Evolutionary conservation across 108 stramenopile species (phyloP), one percentile per base, ranked within the genome.

Genomic region (Nitzschia putrida): DNA sequence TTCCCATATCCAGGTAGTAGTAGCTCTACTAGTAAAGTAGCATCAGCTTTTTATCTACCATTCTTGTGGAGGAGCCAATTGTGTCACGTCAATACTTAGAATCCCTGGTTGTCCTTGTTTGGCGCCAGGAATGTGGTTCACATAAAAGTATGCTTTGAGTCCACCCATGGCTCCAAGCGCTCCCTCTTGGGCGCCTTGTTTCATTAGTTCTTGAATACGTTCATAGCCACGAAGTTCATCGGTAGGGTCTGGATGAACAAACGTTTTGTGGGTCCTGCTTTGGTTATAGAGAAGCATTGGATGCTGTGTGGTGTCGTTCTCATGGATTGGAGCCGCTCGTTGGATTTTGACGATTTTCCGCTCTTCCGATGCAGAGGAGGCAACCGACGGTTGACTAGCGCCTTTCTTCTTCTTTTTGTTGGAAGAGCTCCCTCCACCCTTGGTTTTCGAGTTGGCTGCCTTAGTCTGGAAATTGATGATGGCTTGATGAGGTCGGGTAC

Each of bases 221-320:
- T 74, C 57, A 59, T 87, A 68, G 7, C 3, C 56, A 20, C 52
- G 16, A 58, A 43, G 37, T 5, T 26, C 45, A 52, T 55, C 51
- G 44, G 3, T 21, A 24, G 21, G 44, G 6, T 64, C 58, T 18
- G 88, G 88, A 81, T 89, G 88, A 12, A 89, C 58, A 64, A 89
- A 89, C 11, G 88, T 89, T 61, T 76, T 79, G 22, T 75, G 53
- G 18, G 60, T 80, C 53, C 78, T 64, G 53, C 55, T 54, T 11
- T 73, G 14, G 69, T 87, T 78, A 68, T 89, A 89, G 7, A 87
- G 65, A 24, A 89, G 63, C 84, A 89, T 87, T 24, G 86, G 84
- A 51, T 76, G 69, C 21, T 68, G 22, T 0, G 42, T 51, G 38
- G 81, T 58, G 24, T 80, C 76, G 43, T 73, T 63, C n/a, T 66